Evolutionary conservation across 2,329 filamentous ascomycete species (phyloP).

Genomic region (Phialocephala subalpina): DNA sequence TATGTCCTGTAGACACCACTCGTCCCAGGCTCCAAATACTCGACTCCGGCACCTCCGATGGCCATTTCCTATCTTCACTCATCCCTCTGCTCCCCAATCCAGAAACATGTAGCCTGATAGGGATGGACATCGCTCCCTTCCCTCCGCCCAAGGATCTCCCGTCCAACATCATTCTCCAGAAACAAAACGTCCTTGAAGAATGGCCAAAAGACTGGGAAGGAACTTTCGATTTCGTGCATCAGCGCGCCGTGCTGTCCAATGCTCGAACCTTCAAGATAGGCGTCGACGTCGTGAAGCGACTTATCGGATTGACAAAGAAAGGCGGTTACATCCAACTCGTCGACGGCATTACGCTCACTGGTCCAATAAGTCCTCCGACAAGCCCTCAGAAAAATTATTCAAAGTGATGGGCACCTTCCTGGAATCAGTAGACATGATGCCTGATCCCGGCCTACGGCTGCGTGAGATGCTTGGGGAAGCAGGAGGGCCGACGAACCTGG

Average conservation of each 20-base stretch:
- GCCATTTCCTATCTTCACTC: background rate
- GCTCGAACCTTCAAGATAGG: background rate
- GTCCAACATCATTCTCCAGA: background rate
- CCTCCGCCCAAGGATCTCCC: background rate
- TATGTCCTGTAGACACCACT: background rate
- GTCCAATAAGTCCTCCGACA: background rate
- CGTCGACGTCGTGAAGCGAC: background rate
- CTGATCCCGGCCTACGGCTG: background rate
- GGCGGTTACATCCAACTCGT: background rate
- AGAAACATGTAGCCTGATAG: background rate
- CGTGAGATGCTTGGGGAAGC: background rate
- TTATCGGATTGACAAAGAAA: background rate
- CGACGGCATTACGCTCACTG: background rate
- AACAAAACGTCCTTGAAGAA: background rate
- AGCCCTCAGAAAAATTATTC: background rate
- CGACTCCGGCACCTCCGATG: background rate
- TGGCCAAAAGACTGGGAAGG: background rate
- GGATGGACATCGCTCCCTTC: background rate
- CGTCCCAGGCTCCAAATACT: background rate
- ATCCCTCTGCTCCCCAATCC: background rate
- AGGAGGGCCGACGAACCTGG: background rate
- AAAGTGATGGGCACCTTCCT: too few relatives aligned
- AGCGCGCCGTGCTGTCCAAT: background rate
- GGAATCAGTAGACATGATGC: too few relatives aligned
- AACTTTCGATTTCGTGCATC: constrained; percentile 6